Percentiles rank a stretch among this genome's conserved stretches.
These are phyloP conservation scores for Solanum dulcamara DNA, from an alignment of 257 asterid genomes.

Conservation along the genomic window DNA sequence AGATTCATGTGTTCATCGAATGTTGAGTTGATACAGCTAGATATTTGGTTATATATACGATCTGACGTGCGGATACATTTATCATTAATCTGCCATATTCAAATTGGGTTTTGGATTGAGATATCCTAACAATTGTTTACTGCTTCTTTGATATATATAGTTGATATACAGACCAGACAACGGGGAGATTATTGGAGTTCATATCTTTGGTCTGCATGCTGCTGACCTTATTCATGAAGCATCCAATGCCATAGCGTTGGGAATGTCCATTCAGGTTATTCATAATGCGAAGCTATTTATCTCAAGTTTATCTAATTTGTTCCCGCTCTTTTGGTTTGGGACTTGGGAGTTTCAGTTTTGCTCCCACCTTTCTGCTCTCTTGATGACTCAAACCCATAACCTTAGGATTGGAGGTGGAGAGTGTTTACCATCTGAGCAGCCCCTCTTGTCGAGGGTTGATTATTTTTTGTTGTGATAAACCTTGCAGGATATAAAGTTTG, in stretches of 20 bases:
- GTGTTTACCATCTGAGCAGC: too few relatives aligned
- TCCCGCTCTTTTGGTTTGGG: neutral
- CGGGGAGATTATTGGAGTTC: conserved; percentile 93
- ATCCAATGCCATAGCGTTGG: conserved; percentile 83
- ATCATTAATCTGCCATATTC: neutral
- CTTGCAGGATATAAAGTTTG: conserved; percentile 66
- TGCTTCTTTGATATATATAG: conserved; percentile 26
- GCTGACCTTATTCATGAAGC: conserved; percentile 96
- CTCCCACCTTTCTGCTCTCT: too few relatives aligned
- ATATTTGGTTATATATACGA: neutral
- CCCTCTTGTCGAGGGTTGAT: too few relatives aligned
- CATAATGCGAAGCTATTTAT: neutral
- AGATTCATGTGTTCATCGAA: neutral
- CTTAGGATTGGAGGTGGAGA: too few relatives aligned
- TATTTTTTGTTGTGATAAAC: neutral
- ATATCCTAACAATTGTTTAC: neutral
- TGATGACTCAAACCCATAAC: too few relatives aligned
- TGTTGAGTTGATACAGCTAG: neutral
- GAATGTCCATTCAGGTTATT: conserved; percentile 64
- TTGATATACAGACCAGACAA: conserved; percentile 80
- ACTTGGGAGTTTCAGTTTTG: neutral
- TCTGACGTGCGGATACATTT: neutral
- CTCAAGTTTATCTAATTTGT: neutral
- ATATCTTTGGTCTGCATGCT: conserved; percentile 84
- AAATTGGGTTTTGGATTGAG: neutral